Base-by-base conservation (phyloP, 2,329 filamentous ascomycete species). In the Verticillium longisporum region DNA sequence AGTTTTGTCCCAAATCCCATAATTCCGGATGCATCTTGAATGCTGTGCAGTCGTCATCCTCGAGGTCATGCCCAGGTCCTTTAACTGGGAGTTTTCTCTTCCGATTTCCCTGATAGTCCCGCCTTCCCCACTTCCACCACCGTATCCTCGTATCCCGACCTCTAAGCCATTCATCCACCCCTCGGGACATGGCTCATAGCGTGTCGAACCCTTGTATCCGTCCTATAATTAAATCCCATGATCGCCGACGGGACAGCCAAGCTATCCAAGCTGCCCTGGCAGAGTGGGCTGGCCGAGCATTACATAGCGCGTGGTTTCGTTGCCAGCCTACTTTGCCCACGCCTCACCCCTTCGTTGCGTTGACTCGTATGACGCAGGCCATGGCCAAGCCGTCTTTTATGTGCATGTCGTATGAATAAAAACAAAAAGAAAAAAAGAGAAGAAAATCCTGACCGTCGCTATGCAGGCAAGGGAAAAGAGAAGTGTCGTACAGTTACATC, bases 401-500 rank as follows among this genome's bases (percentile, higher is more conserved):
- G 64, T 59, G 55, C 55, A 55, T 60, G 59, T 61, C 61, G 61
- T 61, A 55, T 38, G 60, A 56, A 57, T 59, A 59, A 32, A 55
- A 57, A 61, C 45, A 59, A 57, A 59, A 32, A 57, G 32, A 56
- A 61, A 59, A 33, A 58, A 57, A 60, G 55, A 21, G 60, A 55
- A 21, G 34, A 55, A 26, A 62, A 21, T 61, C 60, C 61, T 56
- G 53, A 63, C 64, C 64, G 61, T 61, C 63, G 63, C 65, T 66
- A 65, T 66, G 65, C 64, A 65, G 61, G 60, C 59, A 65, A 65
- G 60, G 58, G 60, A 64, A 66, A 60, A 56, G 50, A 65, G 59
- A 65, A 59, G 58, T 60, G 62, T 65, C 59, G 62, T 66, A 66
- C 65, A 65, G 65, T 58, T 66, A 66, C 65, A 66, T 58, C 57